Base-by-base conservation (phyloP, 2,329 filamentous ascomycete genomes). In the Verticillium alfalfae region DNA sequence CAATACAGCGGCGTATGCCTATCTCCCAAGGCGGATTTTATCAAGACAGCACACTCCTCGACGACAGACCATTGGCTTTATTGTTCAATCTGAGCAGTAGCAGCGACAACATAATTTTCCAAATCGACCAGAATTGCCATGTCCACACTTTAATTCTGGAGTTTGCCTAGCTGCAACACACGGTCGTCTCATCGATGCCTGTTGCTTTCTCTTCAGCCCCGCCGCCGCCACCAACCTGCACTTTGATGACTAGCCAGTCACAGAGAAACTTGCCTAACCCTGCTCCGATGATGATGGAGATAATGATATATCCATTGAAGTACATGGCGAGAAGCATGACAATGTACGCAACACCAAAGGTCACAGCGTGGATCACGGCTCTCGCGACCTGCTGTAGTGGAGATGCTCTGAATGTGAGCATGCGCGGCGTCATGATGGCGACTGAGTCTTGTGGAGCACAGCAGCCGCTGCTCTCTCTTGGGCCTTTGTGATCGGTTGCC, bases 191-290 rank as follows among this genome's bases (percentile, higher is more conserved):
- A 57, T 81, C 78, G 8, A 81, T 72, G 0, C 74, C 76, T 16
- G 67, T 68, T 1, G 66, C 62, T 38, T 66, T 67, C 5, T 61
- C 18, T 9, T 55, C 36, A 6, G 56, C 49, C 13, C 52, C 59
- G 7, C 60, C 45, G 5, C 60, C 45, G 5, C 45, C 45, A 18
- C 45, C 62, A 12, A 66, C 56, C 13, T 58, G 41, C 16, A 82
- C 71, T 60, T 73, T 76, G 56, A 74, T 72, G 22, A 78, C 77
- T 69, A 82, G 71, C 81, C 81, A 84, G 68, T 83, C 81, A 66
- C 78, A 82, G n/a, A 82, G 65, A 66, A 83, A 83, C 71, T 83
- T 83, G 62, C 81, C 81, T 52, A 84, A 65, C 5, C 79, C 78
- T 8, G 79, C 79, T 3, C 81, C 81, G 49, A 84, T 68, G 38